These are phyloP conservation scores for Paecilomyces sp. DNA, from an alignment of 2,329 filamentous ascomycete genomes.

Conservation along the genomic window DNA sequence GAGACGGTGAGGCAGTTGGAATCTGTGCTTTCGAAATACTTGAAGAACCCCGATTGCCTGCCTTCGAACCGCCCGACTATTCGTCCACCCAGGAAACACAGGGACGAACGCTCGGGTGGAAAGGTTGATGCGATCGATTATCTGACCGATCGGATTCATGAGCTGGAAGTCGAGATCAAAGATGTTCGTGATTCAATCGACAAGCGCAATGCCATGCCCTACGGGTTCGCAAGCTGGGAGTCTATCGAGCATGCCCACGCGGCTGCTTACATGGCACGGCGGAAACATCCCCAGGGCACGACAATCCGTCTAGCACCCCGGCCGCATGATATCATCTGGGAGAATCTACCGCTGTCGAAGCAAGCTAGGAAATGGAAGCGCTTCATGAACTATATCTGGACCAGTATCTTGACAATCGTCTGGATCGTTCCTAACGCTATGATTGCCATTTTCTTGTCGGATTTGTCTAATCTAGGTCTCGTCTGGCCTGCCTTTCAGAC, in stretches of 20 bases:
- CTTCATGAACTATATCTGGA: constrained; percentile 78
- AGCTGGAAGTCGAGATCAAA: constrained; percentile 76
- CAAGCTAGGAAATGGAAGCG: constrained; percentile 63
- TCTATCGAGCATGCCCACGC: constrained; percentile 80
- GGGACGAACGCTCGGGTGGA: constrained; percentile 56
- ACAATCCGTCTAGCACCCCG: constrained; percentile 72
- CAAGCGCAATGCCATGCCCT: constrained; percentile 79
- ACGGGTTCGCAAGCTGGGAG: constrained; percentile 91
- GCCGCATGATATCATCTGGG: constrained; percentile 92
- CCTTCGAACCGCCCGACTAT: constrained; percentile 72
- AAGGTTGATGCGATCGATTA: constrained; percentile 95
- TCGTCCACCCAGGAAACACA: constrained; percentile 72
- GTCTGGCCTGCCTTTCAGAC: constrained; percentile 71
- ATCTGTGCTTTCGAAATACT: constrained; percentile 75
- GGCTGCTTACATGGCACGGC: constrained; percentile 74
- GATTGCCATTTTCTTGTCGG: constrained; percentile 89
- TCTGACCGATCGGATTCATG: constrained; percentile 73
- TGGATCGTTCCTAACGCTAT: constrained; percentile 92
- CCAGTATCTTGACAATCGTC: constrained; percentile 67
- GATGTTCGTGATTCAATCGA: constrained; percentile 76
- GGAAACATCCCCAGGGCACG: constrained; percentile 72
- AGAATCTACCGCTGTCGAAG: constrained; percentile 72
- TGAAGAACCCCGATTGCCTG: constrained; percentile 76
- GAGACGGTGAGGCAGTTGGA: constrained; percentile 76
- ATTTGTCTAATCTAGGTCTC: constrained; percentile 69